These are phyloP conservation scores for Diversispora epigaea DNA, from an alignment of 192 early-diverging fungal genomes.

Conservation along the genomic window DNA sequence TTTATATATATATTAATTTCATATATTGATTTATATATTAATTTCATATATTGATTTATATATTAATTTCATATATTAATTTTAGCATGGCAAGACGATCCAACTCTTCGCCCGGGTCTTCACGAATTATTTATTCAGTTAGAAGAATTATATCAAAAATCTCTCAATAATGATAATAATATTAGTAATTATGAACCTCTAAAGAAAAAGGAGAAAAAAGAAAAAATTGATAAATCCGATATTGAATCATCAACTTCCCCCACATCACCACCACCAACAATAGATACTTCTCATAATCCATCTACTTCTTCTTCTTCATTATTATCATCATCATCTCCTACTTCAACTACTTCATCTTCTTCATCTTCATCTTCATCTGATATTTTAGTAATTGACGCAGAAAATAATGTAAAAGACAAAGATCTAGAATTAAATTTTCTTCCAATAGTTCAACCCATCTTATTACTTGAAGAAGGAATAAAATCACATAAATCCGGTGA, in stretches of 20 bases:
- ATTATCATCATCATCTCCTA: no score
- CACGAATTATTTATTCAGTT: constrained; percentile 13
- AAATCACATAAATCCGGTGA: constrained; percentile 13
- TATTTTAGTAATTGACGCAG: neutral
- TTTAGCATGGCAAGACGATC: constrained; percentile 20
- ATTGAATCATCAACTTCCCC: no score
- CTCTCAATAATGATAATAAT: neutral
- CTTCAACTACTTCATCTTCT: no score
- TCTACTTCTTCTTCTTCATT: no score
- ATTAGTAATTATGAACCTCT: no score
- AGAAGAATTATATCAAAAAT: neutral
- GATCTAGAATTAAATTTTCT: constrained; percentile 10
- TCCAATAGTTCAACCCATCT: neutral
- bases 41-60: neutral
- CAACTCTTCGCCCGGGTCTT: neutral
- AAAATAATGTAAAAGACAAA: neutral
- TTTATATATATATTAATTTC: neutral
- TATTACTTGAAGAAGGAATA: constrained; percentile 26
- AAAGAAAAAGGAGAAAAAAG: no score
- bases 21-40: no score
- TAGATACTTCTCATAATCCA: no score
- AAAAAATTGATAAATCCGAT: no score
- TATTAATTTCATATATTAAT: neutral
- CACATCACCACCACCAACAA: no score
- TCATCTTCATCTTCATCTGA: no score